These are phyloP conservation scores for Psilocybe subaeruginosa DNA, from an alignment of 768 basidiomycete genomes.

Conservation along the genomic window DNA sequence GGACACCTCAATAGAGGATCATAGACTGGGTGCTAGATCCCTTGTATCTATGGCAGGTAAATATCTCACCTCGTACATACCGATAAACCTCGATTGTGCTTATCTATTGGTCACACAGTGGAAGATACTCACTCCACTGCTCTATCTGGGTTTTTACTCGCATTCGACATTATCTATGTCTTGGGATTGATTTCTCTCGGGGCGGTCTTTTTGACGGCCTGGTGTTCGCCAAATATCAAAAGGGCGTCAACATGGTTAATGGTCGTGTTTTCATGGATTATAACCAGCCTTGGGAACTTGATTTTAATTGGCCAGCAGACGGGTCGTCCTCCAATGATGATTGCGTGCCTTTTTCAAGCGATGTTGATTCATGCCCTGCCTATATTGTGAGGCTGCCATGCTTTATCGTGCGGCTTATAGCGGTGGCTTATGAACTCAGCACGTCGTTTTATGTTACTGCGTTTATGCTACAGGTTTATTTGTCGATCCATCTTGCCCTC, in stretches of 20 bases:
- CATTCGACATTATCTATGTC: slow-evolving; percentile 15
- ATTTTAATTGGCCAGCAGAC: slow-evolving; percentile 21
- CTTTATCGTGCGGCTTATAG: neutral
- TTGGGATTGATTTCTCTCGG: slow-evolving; percentile 15
- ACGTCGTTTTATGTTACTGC: slow-evolving; percentile 8
- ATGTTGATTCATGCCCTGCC: slow-evolving; percentile 18
- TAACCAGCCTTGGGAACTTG: slow-evolving; percentile 12
- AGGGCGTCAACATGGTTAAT: slow-evolving; percentile 20
- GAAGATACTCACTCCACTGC: neutral
- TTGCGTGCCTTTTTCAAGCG: slow-evolving; percentile 19
- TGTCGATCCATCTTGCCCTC: slow-evolving; percentile 2
- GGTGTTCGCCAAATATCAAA: slow-evolving; percentile 10
- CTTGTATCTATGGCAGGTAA: neutral
- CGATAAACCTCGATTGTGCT: neutral
- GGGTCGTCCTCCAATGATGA: slow-evolving; percentile 1
- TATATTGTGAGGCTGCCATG: slow-evolving; percentile 12
- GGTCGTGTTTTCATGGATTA: slow-evolving; percentile 14
- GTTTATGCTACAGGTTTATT: slow-evolving; percentile 6
- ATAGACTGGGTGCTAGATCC: neutral
- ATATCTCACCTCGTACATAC: neutral
- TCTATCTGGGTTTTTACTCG: slow-evolving; percentile 5
- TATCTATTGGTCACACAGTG: neutral
- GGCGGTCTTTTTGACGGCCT: slow-evolving; percentile 14
- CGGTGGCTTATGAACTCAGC: neutral
- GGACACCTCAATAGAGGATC: no score